Conservation (phyloP, 352 stramenopile species). For the Plasmopara muralis region DNA sequence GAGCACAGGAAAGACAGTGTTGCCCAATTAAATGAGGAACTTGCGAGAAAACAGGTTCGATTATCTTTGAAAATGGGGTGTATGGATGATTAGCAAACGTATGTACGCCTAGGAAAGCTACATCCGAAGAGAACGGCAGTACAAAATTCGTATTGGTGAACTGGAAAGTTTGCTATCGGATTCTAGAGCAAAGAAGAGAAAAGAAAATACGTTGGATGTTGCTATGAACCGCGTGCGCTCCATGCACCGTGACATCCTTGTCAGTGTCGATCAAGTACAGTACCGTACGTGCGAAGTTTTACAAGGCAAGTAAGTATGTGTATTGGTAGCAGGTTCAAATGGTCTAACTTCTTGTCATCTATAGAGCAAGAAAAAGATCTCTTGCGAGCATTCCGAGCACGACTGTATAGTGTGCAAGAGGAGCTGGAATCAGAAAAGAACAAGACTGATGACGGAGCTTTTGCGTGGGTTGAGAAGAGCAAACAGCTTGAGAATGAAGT, state of each 20-base stretch:
- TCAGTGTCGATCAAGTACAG: slow-evolving; percentile 89
- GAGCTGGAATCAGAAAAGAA: slow-evolving; percentile 90
- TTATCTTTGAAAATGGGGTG: background rate
- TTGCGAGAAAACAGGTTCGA: slow-evolving; percentile 43
- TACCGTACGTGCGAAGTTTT: slow-evolving; percentile 86
- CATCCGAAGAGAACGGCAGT: slow-evolving; percentile 79
- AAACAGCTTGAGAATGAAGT: slow-evolving; percentile 86
- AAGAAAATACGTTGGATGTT: slow-evolving; percentile 59
- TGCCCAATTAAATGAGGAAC: slow-evolving; percentile 52
- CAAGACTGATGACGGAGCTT: slow-evolving; percentile 86
- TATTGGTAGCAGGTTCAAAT: slow-evolving; percentile 3
- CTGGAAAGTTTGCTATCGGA: slow-evolving; percentile 64
- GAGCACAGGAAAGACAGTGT: slow-evolving; percentile 44
- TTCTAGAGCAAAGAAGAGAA: slow-evolving; percentile 63
- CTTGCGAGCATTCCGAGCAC: slow-evolving; percentile 81
- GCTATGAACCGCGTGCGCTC: slow-evolving; percentile 72
- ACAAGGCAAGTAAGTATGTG: slow-evolving; percentile 37
- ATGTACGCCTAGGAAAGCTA: slow-evolving; percentile 60
- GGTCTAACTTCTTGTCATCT: slow-evolving; percentile 1
- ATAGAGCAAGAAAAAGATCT: slow-evolving; percentile 88
- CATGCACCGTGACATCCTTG: slow-evolving; percentile 83
- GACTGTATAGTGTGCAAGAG: slow-evolving; percentile 89
- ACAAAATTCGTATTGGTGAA: slow-evolving; percentile 81
- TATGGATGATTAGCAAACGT: background rate
- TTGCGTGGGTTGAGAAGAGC: slow-evolving; percentile 88